Evolutionary conservation across 305 asterid genomes (phyloP), one percentile per base, ranked within the genome.

Genomic region (Rubia tinctorum): DNA sequence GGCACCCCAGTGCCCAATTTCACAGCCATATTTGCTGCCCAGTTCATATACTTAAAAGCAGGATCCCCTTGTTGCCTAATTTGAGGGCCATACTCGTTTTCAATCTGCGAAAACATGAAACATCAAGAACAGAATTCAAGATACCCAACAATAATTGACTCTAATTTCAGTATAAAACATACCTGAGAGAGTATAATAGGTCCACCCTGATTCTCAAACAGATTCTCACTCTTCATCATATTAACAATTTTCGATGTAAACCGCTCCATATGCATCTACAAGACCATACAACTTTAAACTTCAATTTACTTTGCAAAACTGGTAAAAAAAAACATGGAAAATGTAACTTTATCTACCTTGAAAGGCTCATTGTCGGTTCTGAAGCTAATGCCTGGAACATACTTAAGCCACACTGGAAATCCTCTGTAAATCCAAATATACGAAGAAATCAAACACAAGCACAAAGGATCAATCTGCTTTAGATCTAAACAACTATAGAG

Each of bases 1-100:
- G 99, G 99, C 76, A 94, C 97, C n/a, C 99, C 97, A 4, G 99
- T 94, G 71, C 83, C 86, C 74, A 85, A 71, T 60, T 75, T 88
- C 49, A 94, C 91, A 0, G 99, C 99, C 97, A 94, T 88, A 58
- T 88, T 86, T 61, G 99, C 99, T 64, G 99, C 97, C 99, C 99
- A 95, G 39, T 77, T 81, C 58, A 85, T 73, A 68, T 95, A 95
- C 37, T 85, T 67, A 71, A 84, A 84, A 76, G 95, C 99, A 7
- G 89, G 80, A 68, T 86, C 82, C 37, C 99, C 99, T 27, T 85
- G 90, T 25, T 69, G 79, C 83, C 87, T 87, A 18, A 89, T 89
- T 79, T 87, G 96, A 17, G 90, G 87, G n/a, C 99, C 99, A 45
- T 88, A 94, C 81, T 94, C 99, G 70, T 94, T 94, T 82, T 94